phyloP scores from a whole-genome alignment of 1,284 basidiomycete genomes.

The Trametes sp. region DNA sequence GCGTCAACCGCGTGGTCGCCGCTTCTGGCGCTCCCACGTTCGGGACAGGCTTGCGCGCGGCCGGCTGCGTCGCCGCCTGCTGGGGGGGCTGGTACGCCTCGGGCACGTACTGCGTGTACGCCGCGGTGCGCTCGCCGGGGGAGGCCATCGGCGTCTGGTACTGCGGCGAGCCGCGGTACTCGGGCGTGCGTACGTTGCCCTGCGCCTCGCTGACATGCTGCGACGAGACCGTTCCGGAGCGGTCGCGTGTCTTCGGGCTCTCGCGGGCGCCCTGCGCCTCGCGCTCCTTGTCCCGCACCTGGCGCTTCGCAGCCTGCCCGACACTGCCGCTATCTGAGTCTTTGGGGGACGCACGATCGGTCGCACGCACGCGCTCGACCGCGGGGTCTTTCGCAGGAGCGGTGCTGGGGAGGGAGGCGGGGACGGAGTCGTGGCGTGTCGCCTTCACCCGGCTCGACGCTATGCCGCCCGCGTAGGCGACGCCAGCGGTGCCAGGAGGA shows the following conservation, averaged over 20 bases:
- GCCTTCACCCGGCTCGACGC: slow-evolving; percentile 41
- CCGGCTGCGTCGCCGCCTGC: slow-evolving; percentile 41
- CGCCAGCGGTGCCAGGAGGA: slow-evolving; percentile 52
- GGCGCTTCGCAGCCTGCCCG: slow-evolving; percentile 38
- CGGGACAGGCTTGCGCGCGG: slow-evolving; percentile 37
- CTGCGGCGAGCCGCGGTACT: slow-evolving; percentile 59
- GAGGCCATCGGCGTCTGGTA: slow-evolving; percentile 60
- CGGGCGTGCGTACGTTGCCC: slow-evolving; percentile 49
- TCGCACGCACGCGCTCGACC: slow-evolving; percentile 60
- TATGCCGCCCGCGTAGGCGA: slow-evolving; percentile 61
- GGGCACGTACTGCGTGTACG: slow-evolving; percentile 57
- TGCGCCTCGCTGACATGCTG: slow-evolving; percentile 46
- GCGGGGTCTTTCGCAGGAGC: slow-evolving; percentile 58
- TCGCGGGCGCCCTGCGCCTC: slow-evolving; percentile 52
- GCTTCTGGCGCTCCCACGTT: slow-evolving; percentile 26
- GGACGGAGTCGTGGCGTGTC: slow-evolving; percentile 26
- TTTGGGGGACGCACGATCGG: slow-evolving; percentile 62
- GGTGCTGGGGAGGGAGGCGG: slow-evolving; percentile 19
- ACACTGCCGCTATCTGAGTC: slow-evolving; percentile 49
- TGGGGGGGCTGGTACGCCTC: slow-evolving; percentile 50
- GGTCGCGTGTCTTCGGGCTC: slow-evolving; percentile 59
- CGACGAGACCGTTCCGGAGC: slow-evolving; percentile 44
- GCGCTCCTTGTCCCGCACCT: slow-evolving; percentile 47
- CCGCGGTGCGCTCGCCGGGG: slow-evolving; percentile 58
- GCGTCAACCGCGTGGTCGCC: slow-evolving; percentile 48